Percentiles rank a stretch among this genome's conserved stretches.
These are phyloP conservation scores for Aspergillus mulundensis DNA, from an alignment of 495 filamentous ascomycete species.

Conservation along the genomic window DNA sequence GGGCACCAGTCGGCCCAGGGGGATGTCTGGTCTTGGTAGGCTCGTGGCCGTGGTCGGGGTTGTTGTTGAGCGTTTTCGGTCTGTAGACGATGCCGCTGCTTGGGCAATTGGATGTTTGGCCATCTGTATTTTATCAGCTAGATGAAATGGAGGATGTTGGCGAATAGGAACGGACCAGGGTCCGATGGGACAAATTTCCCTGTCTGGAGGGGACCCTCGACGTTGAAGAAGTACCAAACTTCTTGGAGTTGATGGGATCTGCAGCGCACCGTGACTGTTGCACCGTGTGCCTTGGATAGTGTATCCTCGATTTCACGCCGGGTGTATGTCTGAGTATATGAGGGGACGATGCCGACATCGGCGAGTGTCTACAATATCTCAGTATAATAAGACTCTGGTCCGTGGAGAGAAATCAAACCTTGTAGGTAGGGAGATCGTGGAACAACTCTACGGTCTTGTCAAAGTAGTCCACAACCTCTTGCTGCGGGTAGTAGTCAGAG, in stretches of 20 bases:
- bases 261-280: constrained; percentile 68
- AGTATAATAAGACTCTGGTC: constrained; percentile 6
- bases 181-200: constrained; percentile 66
- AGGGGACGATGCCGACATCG: constrained; percentile 47
- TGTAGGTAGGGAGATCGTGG: constrained; percentile 40
- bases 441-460: constrained; percentile 54
- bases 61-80: constrained; percentile 49
- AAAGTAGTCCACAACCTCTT: constrained; percentile 59
- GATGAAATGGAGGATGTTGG: not conserved
- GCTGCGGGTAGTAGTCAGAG: constrained; percentile 54
- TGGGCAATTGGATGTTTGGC: constrained; percentile 60
- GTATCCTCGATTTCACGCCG: constrained; percentile 58
- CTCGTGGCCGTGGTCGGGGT: constrained; percentile 23
- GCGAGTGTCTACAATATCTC: constrained; percentile 34
- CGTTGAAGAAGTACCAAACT: constrained; percentile 82
- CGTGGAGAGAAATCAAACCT: constrained; percentile 25
- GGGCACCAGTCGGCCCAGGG: constrained; percentile 37
- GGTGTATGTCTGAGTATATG: constrained; percentile 51
- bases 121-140: constrained; percentile 36
- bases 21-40: constrained; percentile 35
- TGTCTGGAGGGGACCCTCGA: constrained; percentile 69
- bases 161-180: constrained; percentile 45
- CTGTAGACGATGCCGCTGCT: constrained; percentile 59
- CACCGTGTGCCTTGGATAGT: constrained; percentile 60
- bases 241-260: constrained; percentile 58